Base-by-base conservation (phyloP, 176 grass and related monocot genomes). In the Raddia distichophylla region DNA sequence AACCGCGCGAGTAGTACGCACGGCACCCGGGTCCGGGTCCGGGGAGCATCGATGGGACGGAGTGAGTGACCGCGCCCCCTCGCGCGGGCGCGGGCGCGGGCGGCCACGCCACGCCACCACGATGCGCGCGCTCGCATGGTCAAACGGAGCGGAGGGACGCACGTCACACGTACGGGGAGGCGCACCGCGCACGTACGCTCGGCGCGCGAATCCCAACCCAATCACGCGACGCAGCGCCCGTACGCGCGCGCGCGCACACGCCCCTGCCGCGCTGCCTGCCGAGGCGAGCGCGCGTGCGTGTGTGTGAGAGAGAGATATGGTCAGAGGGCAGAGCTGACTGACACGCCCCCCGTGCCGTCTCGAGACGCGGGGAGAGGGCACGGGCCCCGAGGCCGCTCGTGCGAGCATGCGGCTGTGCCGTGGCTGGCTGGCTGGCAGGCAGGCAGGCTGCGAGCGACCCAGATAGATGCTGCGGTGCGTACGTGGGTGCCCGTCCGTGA, bases 281-380 rank as follows among this genome's bases (percentile, higher is more conserved):
- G 27, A 27, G 27, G 27, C 27, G 27, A 27, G 27, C 27, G 27
- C 27, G 27, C 27, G n/a, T n/a, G 27, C 27, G 27, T 27, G 27
- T 27, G 27, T 1, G 27, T 27, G 69, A 44, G 16, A 16, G 83
- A 85, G 55, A 85, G 1, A 42, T 18, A 18, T 53, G 70, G 78
- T 61, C 62, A 80, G 69, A 73, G 34, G 11, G n/a, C 58, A 84
- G 65, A 54, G 71, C 6, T 6, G n/a, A 7, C 12, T 72, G 53
- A 12, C 53, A 43, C 57, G 43, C 17, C 66, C 75, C 54, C 42
- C 76, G 87, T 80, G 87, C 54, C 61, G 8, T 61, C 81, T 88
- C 81, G 75, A 80, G 75, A 61, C 1, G 45, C 44, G 60, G 52
- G 81, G 40, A 4, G 9, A 27, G 69, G 69, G 77, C 69, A 43